phyloP scores from a whole-genome alignment of 257 asterid species.

The Solanum chaucha region DNA sequence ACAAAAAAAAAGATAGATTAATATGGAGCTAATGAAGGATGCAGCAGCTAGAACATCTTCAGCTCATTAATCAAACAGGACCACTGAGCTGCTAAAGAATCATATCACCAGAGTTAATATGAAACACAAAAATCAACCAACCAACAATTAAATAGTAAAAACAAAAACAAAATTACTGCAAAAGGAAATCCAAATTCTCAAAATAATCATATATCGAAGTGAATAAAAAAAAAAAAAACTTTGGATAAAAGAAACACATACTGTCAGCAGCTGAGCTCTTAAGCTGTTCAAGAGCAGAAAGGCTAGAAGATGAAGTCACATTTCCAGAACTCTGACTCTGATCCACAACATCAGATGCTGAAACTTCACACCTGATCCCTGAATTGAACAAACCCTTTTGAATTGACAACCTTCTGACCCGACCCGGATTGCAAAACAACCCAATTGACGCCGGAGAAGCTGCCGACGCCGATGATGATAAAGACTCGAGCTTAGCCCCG shows the following conservation, averaged over 20 bases:
- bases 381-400: constrained; percentile 13
- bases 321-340: constrained; percentile 18
- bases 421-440: constrained; percentile 29
- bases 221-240: neutral
- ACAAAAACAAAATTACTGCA: neutral
- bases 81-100: neutral
- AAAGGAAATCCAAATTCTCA: neutral
- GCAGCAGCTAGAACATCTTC: neutral
- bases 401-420: constrained; percentile 21
- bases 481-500: constrained; percentile 67
- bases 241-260: constrained; percentile 6
- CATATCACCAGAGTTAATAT: neutral
- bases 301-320: constrained; percentile 61
- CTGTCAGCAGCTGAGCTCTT: constrained; percentile 79
- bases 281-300: constrained; percentile 81
- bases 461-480: constrained; percentile 37
- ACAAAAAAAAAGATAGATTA: neutral
- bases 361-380: constrained; percentile 41
- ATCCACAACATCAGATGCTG: constrained; percentile 28
- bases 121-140: neutral
- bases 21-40: neutral
- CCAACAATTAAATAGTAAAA: neutral
- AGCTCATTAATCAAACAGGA: neutral
- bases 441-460: constrained; percentile 34
- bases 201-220: neutral